These are phyloP conservation scores for Boechera stricta DNA, from an alignment of 345 rosid species.

Conservation along the genomic window DNA sequence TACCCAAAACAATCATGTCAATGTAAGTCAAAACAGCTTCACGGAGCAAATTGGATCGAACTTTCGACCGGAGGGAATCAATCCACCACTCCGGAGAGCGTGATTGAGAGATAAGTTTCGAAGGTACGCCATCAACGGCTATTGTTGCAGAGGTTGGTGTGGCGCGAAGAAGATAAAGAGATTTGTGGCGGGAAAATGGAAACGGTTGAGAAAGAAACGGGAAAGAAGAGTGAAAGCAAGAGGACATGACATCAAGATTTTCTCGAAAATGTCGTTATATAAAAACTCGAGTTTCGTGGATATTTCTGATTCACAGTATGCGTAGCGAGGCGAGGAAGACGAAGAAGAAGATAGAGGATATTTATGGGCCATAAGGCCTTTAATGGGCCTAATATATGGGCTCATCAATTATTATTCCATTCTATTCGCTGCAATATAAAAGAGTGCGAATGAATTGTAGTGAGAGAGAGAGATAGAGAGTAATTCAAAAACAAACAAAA, in stretches of 20 bases:
- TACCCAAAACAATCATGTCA: conserved; percentile 57
- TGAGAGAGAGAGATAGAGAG: conserved; percentile 15
- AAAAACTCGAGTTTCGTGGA: neutral
- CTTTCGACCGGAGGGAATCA: conserved; percentile 61
- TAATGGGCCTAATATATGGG: conserved; percentile 11
- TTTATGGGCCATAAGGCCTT: conserved; percentile 27
- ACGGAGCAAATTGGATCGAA: conserved; percentile 61
- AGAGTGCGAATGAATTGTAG: neutral
- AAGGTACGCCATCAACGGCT: conserved; percentile 33
- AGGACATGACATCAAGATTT: conserved; percentile 33
- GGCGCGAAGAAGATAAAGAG: conserved; percentile 34
- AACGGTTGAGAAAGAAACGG: conserved; percentile 33
- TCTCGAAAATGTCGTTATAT: neutral
- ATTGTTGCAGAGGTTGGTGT: conserved; percentile 26
- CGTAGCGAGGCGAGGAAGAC: conserved; percentile 15
- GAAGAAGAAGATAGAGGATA: neutral
- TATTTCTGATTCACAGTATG: neutral
- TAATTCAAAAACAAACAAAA: conserved; percentile 26
- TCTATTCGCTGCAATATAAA: neutral
- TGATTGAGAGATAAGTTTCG: conserved; percentile 35
- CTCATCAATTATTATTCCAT: neutral
- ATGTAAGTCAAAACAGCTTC: conserved; percentile 70
- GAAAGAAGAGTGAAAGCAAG: conserved; percentile 34
- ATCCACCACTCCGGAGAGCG: conserved; percentile 63
- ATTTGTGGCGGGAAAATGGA: conserved; percentile 38